Evolutionary conservation across 2,329 filamentous ascomycete species (phyloP), one percentile per base, ranked within the genome.

Genomic region (Botryotinia calthae): DNA sequence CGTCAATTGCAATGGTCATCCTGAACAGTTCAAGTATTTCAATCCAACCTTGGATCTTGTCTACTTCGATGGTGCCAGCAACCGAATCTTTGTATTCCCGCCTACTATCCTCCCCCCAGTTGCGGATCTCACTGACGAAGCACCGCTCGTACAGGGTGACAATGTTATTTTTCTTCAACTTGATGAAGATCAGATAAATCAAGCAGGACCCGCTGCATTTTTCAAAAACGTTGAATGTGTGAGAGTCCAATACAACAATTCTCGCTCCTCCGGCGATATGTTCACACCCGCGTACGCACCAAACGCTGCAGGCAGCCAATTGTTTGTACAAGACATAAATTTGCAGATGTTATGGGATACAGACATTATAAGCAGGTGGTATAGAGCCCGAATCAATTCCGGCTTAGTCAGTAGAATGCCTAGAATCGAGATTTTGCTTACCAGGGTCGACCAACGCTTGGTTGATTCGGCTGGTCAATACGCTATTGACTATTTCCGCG

Each of bases 201-300:
- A 37, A 51, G 8, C 22, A 14, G 44, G 44, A 0, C 28, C 44
- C 7, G n/a, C 20, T 10, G 12, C 31, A n/a, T n/a, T 12, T 16
- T 66, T 51, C 16, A 31, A 31, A 66, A 51, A 66, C 14, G 22
- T 65, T 2, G 20, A 37, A 44, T 22, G 2, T 6, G 14, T 48
- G 0, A 25, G 5, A 2, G 14, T 65, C 20, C 42, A 12, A 2
- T 48, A 34, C 1, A 10, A 2, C 3, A 0, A 0, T 0, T 18
- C 25, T 40, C 37, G 34, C 31, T 18, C 6, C 12, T 2, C 10
- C 10, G 48, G 48, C 4, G 2, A 2, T 10, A 4, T 12, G 1
- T n/a, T n/a, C 9, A 1, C 1, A 10, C 48, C 56, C 1, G 1
- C 3, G 9, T 61, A 25, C 22, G 2, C 12, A 61, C 8, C 1